Percentiles rank a stretch among this genome's conserved stretches.
phyloP scores from a whole-genome alignment of 805 yeast species.

The Candida loeiensis region DNA sequence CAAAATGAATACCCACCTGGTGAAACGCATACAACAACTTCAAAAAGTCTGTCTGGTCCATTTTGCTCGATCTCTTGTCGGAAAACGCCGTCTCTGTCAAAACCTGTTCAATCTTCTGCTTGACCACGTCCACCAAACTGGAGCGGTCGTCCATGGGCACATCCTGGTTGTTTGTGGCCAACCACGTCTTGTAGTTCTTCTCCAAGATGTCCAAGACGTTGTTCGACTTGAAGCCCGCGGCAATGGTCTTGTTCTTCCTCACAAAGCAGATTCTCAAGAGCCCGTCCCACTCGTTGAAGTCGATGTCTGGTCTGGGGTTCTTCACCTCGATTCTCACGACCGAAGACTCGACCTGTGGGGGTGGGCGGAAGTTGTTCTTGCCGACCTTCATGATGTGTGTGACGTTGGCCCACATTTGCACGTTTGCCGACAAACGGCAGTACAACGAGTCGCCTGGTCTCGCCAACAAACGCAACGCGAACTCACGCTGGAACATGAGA shows the following conservation, averaged over 20 bases:
- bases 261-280: conserved; percentile 85
- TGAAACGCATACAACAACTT: conserved; percentile 87
- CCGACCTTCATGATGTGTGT: conserved; percentile 99
- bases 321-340: conserved; percentile 93
- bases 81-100: conserved; percentile 74
- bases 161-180: conserved; percentile 50
- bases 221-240: conserved; percentile 85
- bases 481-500: conserved; percentile 96
- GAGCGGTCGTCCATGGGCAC: conserved; percentile 39
- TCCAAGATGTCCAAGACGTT: conserved; percentile 80
- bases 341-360: conserved; percentile 96
- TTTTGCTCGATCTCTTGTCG: conserved; percentile 86
- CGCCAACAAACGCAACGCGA: conserved; percentile 88
- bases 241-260: conserved; percentile 86
- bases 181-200: conserved; percentile 78
- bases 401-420: conserved; percentile 99
- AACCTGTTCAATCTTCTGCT: conserved; percentile 68
- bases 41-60: conserved; percentile 93
- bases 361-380: conserved; percentile 93
- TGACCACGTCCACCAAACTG: conserved; percentile 49
- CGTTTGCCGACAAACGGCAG: conserved; percentile 92
- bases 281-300: conserved; percentile 97
- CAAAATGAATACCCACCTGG: conserved; percentile 95
- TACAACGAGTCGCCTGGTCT: conserved; percentile 94
- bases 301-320: conserved; percentile 89